phyloP scores from a whole-genome alignment of 768 basidiomycete species.

The Boletellus sp. region DNA sequence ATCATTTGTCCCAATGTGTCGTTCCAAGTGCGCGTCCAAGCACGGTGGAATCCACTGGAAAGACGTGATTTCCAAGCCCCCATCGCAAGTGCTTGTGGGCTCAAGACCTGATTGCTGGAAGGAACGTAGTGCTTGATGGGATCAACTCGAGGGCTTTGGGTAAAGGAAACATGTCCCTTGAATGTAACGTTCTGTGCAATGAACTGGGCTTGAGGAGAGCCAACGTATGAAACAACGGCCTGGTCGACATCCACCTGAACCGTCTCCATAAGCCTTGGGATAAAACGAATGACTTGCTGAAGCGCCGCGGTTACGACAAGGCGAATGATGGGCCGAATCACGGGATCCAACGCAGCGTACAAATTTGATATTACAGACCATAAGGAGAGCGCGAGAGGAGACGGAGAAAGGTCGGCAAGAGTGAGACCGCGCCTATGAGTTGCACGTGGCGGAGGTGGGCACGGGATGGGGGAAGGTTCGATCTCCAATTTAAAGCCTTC shows the following conservation, averaged over 20 bases:
- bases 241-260: constrained; percentile 65
- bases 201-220: constrained; percentile 51
- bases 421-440: constrained; percentile 43
- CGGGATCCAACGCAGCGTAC: constrained; percentile 52
- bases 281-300: constrained; percentile 56
- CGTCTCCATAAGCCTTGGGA: constrained; percentile 66
- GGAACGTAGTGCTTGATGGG: constrained; percentile 11
- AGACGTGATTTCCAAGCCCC: constrained; percentile 64
- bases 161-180: constrained; percentile 53
- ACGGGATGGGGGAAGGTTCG: constrained; percentile 18
- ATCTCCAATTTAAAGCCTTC: constrained; percentile 59
- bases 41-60: constrained; percentile 55
- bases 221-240: constrained; percentile 48
- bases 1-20: constrained; percentile 63
- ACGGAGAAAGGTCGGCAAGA: constrained; percentile 34
- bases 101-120: constrained; percentile 16
- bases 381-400: constrained; percentile 33
- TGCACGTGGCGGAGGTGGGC: constrained; percentile 16
- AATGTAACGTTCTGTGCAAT: constrained; percentile 48
- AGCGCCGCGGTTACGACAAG: constrained; percentile 50
- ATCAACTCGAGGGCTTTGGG: constrained; percentile 40
- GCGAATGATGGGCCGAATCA: constrained; percentile 59
- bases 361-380: constrained; percentile 33
- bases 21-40: constrained; percentile 68
- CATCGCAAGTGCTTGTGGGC: constrained; percentile 42